Evolutionary conservation across 2,329 filamentous ascomycete species (phyloP), one percentile per base, ranked within the genome.

Genomic region (Fusarium sp.): DNA sequence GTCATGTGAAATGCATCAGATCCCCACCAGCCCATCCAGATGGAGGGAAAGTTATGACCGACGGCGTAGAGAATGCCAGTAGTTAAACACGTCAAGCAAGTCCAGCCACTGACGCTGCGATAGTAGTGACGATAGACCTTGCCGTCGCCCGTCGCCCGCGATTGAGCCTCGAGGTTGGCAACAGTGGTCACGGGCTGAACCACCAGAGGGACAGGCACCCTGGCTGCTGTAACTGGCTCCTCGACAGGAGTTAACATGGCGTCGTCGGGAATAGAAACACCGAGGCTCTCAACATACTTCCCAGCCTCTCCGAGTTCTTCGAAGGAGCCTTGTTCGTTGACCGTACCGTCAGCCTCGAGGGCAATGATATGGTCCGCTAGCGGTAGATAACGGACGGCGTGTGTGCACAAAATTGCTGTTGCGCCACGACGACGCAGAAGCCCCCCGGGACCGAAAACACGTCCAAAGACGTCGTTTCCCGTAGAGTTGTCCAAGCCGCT

Each of bases 1-100:
- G 34, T n/a, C 29, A 28, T 10, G 3, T 32, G 44, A 3, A 43
- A 13, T 0, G 36, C 26, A n/a, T 61, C 44, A 6, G 48, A 51
- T 19, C 55, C 48, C 68, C 64, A 69, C 43, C 61, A 68, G n/a
- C 61, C 59, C 26, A 70, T 52, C 66, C 66, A 67, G n/a, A 64
- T 41, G 2, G 49, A 61, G 6, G 61, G 43, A 6, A 61, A 58
- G 8, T 49, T 58, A 2, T 39, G 36, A 1, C 36, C 28, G 3
- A 61, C 53, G 11, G 53, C 58, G 15, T 44, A 53, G 19, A 19
- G 47, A 9, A 44, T 45, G 13, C 53, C 51, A 1, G 39, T 52
- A 19, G 51, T 8, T 5, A 52, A 40, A 35, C 54, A 44, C 3
- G 38, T 2, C 3, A 41, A 2, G 19, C 53, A 50, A 4, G 43